Conservation (phyloP, 305 asterid genomes). For the Salvia sclarea region DNA sequence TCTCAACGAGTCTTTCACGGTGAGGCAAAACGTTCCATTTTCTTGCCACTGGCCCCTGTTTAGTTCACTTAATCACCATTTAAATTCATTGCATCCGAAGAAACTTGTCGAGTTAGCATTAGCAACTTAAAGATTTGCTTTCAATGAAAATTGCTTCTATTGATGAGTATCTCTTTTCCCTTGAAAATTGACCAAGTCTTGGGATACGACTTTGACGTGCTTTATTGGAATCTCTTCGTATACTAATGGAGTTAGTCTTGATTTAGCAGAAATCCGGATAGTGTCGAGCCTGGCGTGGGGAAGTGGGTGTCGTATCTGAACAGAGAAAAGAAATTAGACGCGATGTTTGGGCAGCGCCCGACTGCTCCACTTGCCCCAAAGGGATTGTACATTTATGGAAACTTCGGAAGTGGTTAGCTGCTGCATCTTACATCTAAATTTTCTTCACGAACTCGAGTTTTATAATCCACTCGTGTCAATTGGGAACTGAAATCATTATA, state of each 20-base stretch:
- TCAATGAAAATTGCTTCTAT: not conserved
- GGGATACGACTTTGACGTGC: not conserved
- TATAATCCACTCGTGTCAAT: constrained; percentile 6
- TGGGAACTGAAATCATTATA: constrained; percentile 39
- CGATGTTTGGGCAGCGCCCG: constrained; percentile 73
- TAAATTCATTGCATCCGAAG: too few species aligned
- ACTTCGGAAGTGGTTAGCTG: constrained; percentile 93
- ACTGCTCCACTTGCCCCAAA: constrained; percentile 89
- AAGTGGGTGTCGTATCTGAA: constrained; percentile 98
- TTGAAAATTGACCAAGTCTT: not conserved
- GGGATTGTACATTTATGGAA: constrained; percentile 90
- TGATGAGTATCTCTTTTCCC: not conserved
- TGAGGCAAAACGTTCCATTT: too few species aligned
- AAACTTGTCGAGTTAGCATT: too few species aligned
- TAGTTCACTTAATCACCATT: too few species aligned
- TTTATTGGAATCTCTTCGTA: constrained; percentile 7
- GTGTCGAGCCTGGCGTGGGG: constrained; percentile 86
- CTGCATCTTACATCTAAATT: constrained; percentile 35
- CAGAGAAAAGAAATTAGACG: constrained; percentile 87
- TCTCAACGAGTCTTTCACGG: too few species aligned
- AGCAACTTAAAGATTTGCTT: not conserved
- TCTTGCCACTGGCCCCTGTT: too few species aligned
- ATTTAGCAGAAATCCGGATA: constrained; percentile 49
- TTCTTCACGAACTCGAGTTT: constrained; percentile 20
- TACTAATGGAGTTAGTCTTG: constrained; percentile 30